Evolutionary conservation across 148 eudicot genomes (phyloP), one percentile per base, ranked within the genome.

Genomic region (Cornus controversa): DNA sequence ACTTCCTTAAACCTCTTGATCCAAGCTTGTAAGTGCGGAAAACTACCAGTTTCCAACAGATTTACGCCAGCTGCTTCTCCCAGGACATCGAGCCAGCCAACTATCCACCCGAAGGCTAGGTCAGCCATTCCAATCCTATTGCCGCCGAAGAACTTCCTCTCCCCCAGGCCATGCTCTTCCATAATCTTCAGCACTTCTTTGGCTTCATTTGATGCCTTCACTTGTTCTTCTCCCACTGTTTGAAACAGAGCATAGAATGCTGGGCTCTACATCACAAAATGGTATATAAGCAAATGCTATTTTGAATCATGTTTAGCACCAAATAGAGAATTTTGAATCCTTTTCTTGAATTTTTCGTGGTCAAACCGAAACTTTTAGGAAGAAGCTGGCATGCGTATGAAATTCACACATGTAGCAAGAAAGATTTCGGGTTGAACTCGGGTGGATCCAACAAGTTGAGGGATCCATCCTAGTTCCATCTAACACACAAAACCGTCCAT

Each of bases 41-140:
- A 68, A 29, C n/a, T 31, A 10, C 28, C 22, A 9, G 71, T 13
- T 34, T 68, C 71, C 1, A 68, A 14, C 71, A 68, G 37, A 3
- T 68, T 28, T 14, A 28, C 37, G 5, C 71, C 71, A 16, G 8
- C 37, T 31, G 37, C 42, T 68, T 28, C 40, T 34, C 13, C 34
- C 18, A 68, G 1, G 45, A 31, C 29, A 2, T 68, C 71, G 22
- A 68, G 37, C 42, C 15, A 16, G 6, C 20, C 71, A 8, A 47
- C 71, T 68, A 68, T 29, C 71, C 40, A 68, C 10, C 71, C 71
- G 15, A 26, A 68, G 34, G 45, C 71, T 68, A 68, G 8, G 45
- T 68, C 71, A 10, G 29, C 10, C 22, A 68, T 27, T 5, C 71
- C 71, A 8, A 68, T 34, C 5, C 13, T n/a, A 28, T 68, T 31